These are phyloP conservation scores for Liriodendron chinense DNA, from an alignment of 164 flowering plant genomes.

Conservation along the genomic window DNA sequence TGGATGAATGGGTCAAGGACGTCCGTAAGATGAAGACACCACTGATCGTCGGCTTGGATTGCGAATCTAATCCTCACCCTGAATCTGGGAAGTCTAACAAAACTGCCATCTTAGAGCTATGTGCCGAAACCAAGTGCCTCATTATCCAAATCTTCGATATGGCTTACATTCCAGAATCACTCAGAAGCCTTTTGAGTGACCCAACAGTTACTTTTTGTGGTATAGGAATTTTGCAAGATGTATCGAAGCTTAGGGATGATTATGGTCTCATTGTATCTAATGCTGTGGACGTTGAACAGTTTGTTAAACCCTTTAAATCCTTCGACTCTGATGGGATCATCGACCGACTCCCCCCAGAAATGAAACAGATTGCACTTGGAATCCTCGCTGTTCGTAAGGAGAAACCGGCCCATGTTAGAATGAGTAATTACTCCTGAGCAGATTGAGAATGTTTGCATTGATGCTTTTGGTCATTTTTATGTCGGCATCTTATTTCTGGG, in stretches of 20 bases:
- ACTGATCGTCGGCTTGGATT: constrained; percentile 1
- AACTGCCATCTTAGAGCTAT: neutral
- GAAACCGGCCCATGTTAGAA: neutral
- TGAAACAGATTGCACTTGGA: neutral
- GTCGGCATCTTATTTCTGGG: too few species aligned
- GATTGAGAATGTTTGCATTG: constrained; percentile 2
- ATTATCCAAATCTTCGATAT: neutral
- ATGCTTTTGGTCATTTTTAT: constrained; percentile 5
- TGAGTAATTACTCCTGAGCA: neutral
- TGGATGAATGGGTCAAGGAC: constrained; percentile 8
- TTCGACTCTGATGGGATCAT: neutral
- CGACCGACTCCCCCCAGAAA: neutral
- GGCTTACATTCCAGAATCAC: neutral
- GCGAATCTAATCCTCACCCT: constrained; percentile 1
- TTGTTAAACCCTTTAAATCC: neutral
- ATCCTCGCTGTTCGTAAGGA: neutral
- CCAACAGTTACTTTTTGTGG: neutral
- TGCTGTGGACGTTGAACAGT: neutral
- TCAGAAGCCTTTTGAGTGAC: neutral
- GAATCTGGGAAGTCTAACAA: constrained; percentile 3
- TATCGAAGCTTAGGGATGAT: neutral
- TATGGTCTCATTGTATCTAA: neutral
- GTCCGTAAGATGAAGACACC: neutral
- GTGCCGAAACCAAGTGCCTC: constrained; percentile 2
- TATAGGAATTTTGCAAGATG: neutral